Evolutionary conservation across 345 rosid genomes (phyloP), one percentile per base, ranked within the genome.

Genomic region (Citrus unshiu): DNA sequence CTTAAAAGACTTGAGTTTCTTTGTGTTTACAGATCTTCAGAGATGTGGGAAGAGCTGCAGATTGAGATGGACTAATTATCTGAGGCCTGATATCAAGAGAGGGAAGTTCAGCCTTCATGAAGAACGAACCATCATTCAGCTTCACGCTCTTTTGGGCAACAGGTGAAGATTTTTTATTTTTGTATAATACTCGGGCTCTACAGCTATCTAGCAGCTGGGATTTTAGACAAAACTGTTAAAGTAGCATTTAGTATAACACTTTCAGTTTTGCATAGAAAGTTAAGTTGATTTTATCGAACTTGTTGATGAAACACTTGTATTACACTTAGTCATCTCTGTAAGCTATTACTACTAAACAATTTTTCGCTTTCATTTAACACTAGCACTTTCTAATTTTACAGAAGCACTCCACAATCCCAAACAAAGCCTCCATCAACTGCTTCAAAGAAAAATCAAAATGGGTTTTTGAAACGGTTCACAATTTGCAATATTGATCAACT

Each of bases 11-110:
- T 43, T 18, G 30, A 60, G 27, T n/a, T 68, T 32, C 0, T 16
- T 68, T n/a, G 27, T 61, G 7, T 32, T 7, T 65, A 21, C 65
- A 86, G 91, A 86, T 67, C 86, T 88, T 10, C 81, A 85, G 68
- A 85, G 91, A 70, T 85, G 88, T 54, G 90, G 91, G 24, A 88
- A 83, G 82, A 88, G 89, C 76, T 86, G 91, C 64, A 82, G 91
- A 73, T 70, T 88, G 37, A 85, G 91, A 79, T 88, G 91, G 90
- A 77, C 82, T 10, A 88, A 88, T 74, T 88, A 88, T 63, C 85
- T 88, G 1, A 77, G 88, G 75, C 91, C 91, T 68, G 90, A 81
- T 49, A 85, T 88, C 39, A 88, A 77, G 80, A 85, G 90, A 85
- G 90, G 88, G 66, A 85, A 85, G 30, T 88, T 86, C 82, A 83